A percentile compares a stretch with the other conserved stretches of the same genome.
These are phyloP conservation scores for Spathaspora jeffriesii DNA, from an alignment of 1,139 yeast genomes.

Conservation along the genomic window DNA sequence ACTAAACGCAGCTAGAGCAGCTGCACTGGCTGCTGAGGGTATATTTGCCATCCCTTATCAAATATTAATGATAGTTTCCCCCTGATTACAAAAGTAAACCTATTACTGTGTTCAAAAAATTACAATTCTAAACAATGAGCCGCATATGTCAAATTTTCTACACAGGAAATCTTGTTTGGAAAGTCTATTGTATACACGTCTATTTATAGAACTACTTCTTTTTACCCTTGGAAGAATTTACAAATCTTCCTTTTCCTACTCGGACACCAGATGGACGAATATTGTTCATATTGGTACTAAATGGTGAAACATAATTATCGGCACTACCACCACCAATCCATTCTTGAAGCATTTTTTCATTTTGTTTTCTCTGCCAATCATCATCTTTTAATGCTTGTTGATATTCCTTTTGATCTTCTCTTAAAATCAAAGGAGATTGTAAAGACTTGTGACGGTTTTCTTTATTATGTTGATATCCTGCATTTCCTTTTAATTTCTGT, in stretches of 20 bases:
- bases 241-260: constrained; percentile 82
- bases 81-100: too few species aligned
- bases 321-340: constrained; percentile 97
- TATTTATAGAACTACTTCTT: constrained; percentile 20
- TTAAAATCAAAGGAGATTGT: constrained; percentile 58
- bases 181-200: not conserved
- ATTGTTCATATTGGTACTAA: constrained; percentile 58
- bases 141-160: not conserved
- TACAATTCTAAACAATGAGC: not conserved
- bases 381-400: constrained; percentile 85
- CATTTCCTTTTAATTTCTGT: constrained; percentile 63
- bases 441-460: constrained; percentile 55
- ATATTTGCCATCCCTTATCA: constrained; percentile 4
- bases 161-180: not conserved
- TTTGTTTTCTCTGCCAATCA: constrained; percentile 83
- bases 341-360: constrained; percentile 80
- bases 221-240: constrained; percentile 59
- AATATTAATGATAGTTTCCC: too few species aligned
- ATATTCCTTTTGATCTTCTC: constrained; percentile 96
- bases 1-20: constrained; percentile 37
- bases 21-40: constrained; percentile 26
- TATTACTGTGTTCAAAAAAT: not conserved
- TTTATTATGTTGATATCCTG: constrained; percentile 70
- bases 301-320: constrained; percentile 89
- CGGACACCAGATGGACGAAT: constrained; percentile 68